These are phyloP conservation scores for Botrytis squamosa DNA, from an alignment of 2,329 filamentous ascomycete species.

Conservation along the genomic window DNA sequence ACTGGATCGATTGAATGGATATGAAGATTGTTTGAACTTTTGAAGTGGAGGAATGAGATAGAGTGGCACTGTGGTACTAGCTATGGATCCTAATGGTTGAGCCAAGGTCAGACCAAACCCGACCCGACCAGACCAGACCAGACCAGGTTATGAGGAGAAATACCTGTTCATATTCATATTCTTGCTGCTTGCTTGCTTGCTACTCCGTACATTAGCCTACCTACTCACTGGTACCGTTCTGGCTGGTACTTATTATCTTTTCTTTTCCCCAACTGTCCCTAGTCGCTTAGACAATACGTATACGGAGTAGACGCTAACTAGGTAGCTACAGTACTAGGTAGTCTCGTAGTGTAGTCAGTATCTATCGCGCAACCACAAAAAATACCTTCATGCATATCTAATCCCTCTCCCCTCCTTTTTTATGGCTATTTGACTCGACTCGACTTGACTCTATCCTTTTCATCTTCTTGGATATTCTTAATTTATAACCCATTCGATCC, in stretches of 20 bases:
- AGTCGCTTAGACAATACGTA: neutral
- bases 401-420: slow-evolving; percentile 1
- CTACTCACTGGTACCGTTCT: neutral
- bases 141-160: neutral
- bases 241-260: neutral
- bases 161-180: neutral
- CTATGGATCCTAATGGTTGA: neutral
- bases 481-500: neutral
- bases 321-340: neutral
- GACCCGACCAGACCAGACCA: neutral
- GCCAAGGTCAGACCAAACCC: neutral
- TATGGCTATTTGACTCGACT: neutral
- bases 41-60: neutral
- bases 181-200: neutral
- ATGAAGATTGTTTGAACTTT: neutral
- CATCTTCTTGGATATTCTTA: neutral
- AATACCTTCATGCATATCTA: neutral
- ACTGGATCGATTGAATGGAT: neutral
- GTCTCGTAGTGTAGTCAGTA: neutral
- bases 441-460: neutral
- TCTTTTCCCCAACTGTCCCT: neutral
- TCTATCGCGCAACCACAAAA: neutral
- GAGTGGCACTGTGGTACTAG: neutral
- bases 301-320: neutral
- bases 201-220: neutral